phyloP scores from a whole-genome alignment of 257 asterid genomes.

The Lithospermum erythrorhizon region DNA sequence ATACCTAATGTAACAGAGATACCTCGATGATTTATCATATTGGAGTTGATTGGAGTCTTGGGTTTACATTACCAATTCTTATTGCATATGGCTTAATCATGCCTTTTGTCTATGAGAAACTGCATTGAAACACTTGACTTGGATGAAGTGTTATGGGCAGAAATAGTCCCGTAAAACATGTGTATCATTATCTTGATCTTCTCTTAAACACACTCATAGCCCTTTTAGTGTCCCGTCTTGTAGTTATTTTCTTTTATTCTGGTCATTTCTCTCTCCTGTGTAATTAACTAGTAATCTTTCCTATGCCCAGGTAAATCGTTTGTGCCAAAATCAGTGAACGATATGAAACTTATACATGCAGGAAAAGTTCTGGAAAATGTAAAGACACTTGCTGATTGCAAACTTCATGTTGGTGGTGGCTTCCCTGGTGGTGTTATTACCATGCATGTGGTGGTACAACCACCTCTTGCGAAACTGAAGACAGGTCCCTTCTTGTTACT shows the following conservation, averaged over 20 bases:
- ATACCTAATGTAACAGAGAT: too few relatives aligned
- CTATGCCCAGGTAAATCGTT: conserved; percentile 30
- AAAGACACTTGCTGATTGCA: conserved; percentile 43
- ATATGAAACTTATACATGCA: conserved; percentile 49
- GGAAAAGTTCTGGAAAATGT: conserved; percentile 47
- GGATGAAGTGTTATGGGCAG: too few relatives aligned
- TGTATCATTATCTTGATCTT: too few relatives aligned
- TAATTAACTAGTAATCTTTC: background rate
- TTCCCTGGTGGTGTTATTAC: conserved; percentile 41
- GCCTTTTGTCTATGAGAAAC: background rate
- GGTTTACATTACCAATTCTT: background rate
- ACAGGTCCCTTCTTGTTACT: conserved; percentile 20
- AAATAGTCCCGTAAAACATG: too few relatives aligned
- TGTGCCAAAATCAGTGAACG: conserved; percentile 30
- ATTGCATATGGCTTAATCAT: background rate
- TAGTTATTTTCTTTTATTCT: background rate
- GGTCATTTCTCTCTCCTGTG: background rate
- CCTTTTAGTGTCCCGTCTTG: conserved; percentile 2
- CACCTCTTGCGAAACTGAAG: conserved; percentile 30
- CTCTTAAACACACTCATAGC: background rate
- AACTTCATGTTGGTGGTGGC: conserved; percentile 28
- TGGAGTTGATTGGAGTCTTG: too few relatives aligned
- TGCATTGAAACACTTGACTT: background rate
- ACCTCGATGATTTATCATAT: too few relatives aligned
- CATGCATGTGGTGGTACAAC: conserved; percentile 61